These are phyloP conservation scores for Rhodotorula sp. DNA, from an alignment of 1,284 basidiomycete species.

Conservation along the genomic window DNA sequence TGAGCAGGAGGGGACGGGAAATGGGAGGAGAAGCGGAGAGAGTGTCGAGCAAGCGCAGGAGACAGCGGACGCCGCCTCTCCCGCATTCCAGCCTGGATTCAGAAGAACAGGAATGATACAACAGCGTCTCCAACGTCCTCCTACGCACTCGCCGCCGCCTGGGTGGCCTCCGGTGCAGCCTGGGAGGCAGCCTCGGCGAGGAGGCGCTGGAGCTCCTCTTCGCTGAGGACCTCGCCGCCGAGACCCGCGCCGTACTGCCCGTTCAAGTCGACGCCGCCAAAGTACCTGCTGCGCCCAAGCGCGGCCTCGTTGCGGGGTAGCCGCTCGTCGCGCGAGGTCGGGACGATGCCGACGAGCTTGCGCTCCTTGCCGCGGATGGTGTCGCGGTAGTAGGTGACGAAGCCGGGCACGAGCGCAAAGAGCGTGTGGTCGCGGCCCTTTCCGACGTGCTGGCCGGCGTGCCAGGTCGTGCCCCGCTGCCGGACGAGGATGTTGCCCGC, in stretches of 20 bases:
- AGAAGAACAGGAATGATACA: background rate
- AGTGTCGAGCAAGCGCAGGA: no score
- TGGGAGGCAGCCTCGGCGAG: conserved; percentile 25
- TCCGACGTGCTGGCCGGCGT: conserved; percentile 86
- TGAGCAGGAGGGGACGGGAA: background rate
- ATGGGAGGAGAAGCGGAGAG: background rate
- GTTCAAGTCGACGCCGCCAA: conserved; percentile 64
- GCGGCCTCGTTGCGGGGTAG: conserved; percentile 75
- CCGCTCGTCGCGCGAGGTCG: conserved; percentile 64
- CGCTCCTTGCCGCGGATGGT: conserved; percentile 34
- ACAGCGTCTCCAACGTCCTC: background rate
- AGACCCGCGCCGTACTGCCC: background rate
- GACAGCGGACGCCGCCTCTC: no score
- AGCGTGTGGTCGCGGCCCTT: conserved; percentile 91
- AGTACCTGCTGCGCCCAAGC: conserved; percentile 73
- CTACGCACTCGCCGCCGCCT: background rate
- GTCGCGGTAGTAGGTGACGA: conserved; percentile 77
- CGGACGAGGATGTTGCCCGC: conserved; percentile 92
- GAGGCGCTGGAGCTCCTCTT: conserved; percentile 30
- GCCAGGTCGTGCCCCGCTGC: conserved; percentile 84
- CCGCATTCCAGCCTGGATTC: background rate
- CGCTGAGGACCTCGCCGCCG: conserved; percentile 14
- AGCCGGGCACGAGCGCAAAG: conserved; percentile 82
- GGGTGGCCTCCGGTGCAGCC: background rate
- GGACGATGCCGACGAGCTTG: conserved; percentile 74